A percentile compares a stretch with the other conserved stretches of the same genome.
Conservation (phyloP, 1,139 yeast species). For the Zygosaccharomyces pseudobailii region DNA sequence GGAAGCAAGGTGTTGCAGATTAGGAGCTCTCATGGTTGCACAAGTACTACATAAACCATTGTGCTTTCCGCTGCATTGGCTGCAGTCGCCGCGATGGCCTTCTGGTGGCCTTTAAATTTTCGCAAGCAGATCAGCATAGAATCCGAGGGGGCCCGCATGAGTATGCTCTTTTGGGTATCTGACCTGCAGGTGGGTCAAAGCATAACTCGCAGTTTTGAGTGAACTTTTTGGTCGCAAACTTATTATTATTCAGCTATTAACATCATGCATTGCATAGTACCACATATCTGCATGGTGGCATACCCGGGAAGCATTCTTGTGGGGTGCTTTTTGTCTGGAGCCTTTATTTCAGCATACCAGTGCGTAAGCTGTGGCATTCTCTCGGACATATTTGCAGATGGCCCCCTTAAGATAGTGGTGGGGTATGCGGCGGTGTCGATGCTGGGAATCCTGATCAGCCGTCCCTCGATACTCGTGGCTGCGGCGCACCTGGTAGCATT, state of each 20-base stretch:
- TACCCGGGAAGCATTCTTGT: neutral
- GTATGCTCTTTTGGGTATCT: constrained; percentile 1
- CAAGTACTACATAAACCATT: neutral
- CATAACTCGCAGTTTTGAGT: neutral
- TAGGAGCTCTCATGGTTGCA: neutral
- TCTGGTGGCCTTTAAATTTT: constrained; percentile 4
- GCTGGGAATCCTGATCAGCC: neutral
- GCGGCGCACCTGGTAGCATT: neutral
- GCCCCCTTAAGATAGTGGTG: neutral
- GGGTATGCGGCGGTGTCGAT: neutral
- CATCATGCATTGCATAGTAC: neutral
- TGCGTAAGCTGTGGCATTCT: neutral
- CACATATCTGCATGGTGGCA: neutral
- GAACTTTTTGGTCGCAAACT: neutral
- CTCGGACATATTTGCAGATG: neutral
- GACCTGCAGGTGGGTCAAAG: constrained; percentile 1
- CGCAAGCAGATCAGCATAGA: neutral
- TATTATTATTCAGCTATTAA: neutral
- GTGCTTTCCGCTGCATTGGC: constrained; percentile 1
- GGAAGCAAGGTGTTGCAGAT: neutral
- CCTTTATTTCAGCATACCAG: neutral
- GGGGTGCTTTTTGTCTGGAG: constrained; percentile 1
- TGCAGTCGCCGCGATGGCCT: neutral
- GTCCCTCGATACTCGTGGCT: neutral
- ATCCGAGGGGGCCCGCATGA: neutral